Conservation (phyloP, 768 basidiomycete species). For the Fomitopsis pulvina region DNA sequence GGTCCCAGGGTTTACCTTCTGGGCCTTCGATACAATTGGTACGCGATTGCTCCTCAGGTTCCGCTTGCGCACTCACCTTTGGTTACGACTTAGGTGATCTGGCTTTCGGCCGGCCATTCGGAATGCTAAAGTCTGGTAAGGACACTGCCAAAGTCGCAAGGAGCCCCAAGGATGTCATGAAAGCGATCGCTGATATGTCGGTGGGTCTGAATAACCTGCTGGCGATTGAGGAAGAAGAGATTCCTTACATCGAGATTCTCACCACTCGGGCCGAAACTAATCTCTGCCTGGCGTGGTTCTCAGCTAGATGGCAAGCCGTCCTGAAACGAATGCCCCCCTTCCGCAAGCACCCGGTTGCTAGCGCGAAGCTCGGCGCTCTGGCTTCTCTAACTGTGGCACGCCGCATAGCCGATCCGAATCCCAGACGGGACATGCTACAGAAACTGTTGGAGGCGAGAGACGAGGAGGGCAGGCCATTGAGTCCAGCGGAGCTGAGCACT, state of each 20-base stretch:
- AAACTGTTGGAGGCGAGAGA: slow-evolving; percentile 8
- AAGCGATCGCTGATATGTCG: too few species aligned
- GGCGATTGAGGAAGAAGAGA: background rate
- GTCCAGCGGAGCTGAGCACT: slow-evolving; percentile 4
- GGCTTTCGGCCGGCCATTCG: slow-evolving; percentile 79
- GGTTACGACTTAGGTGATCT: slow-evolving; percentile 40
- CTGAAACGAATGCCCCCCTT: background rate
- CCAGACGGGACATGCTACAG: slow-evolving; percentile 3
- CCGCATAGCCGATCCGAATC: background rate
- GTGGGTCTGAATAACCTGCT: background rate
- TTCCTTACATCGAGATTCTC: background rate
- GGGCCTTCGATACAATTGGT: slow-evolving; percentile 1
- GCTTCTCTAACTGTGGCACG: slow-evolving; percentile 7
- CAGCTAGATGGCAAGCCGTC: background rate
- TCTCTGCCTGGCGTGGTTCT: slow-evolving; percentile 3
- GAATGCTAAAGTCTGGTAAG: slow-evolving; percentile 67
- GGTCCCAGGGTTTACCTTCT: background rate
- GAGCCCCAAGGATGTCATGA: slow-evolving; percentile 44
- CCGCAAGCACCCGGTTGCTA: background rate
- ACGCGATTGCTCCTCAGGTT: background rate
- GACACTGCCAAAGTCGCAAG: slow-evolving; percentile 62
- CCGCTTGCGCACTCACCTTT: background rate
- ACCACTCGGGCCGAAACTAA: background rate
- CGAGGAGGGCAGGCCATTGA: slow-evolving; percentile 7
- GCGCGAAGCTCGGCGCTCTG: background rate